Conservation (phyloP, 2,329 filamentous ascomycete species). For the Monosporascus sp. region DNA sequence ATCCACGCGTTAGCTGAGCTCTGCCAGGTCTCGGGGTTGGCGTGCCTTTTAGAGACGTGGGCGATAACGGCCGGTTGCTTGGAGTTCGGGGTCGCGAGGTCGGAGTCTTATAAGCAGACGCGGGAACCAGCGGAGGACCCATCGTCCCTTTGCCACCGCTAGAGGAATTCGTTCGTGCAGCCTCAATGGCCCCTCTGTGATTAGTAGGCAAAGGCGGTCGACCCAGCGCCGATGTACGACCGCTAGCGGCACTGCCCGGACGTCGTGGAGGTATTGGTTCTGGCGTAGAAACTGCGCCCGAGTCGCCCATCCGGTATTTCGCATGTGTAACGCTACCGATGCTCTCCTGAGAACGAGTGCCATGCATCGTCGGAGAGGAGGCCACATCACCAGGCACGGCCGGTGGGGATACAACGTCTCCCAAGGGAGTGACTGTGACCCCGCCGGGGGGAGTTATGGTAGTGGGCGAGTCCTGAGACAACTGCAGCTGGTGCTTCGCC, state of each 20-base stretch:
- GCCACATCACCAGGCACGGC: constrained; percentile 7
- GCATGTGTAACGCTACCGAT: constrained; percentile 36
- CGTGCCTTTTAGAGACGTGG: constrained; percentile 48
- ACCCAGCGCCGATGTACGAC: constrained; percentile 36
- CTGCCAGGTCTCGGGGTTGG: constrained; percentile 50
- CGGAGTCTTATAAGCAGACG: constrained; percentile 57
- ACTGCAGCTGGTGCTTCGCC: constrained; percentile 39
- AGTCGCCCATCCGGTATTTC: constrained; percentile 32
- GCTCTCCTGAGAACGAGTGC: constrained; percentile 45
- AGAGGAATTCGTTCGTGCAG: constrained; percentile 58
- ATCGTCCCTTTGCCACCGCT: constrained; percentile 50
- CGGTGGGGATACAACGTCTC: constrained; percentile 22
- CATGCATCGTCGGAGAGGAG: constrained; percentile 33
- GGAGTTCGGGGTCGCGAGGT: constrained; percentile 56
- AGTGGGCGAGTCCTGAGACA: constrained; percentile 18
- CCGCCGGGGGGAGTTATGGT: constrained; percentile 10
- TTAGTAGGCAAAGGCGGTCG: constrained; percentile 74
- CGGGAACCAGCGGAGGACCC: constrained; percentile 80
- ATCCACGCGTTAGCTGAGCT: constrained; percentile 34
- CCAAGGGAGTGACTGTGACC: constrained; percentile 17
- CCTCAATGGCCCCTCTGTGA: constrained; percentile 79
- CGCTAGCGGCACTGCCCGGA: constrained; percentile 70
- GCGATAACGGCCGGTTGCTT: constrained; percentile 38
- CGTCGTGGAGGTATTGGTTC: constrained; percentile 39
- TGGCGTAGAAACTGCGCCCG: constrained; percentile 28